Evolutionary conservation across 139 green algal species (phyloP).

Genomic region (Chlorella sp.): DNA sequence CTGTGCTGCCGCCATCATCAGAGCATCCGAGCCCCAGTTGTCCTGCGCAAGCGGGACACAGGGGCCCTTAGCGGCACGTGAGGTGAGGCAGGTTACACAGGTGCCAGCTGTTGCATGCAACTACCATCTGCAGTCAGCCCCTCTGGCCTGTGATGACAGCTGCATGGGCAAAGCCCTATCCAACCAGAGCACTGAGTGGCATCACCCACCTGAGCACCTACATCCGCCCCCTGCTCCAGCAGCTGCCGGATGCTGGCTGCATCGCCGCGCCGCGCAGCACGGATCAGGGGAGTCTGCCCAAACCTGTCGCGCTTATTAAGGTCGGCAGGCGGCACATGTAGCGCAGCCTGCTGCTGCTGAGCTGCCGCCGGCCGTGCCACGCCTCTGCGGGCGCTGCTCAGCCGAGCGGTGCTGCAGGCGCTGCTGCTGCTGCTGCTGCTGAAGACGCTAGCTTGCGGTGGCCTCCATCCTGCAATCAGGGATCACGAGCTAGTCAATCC

Average conservation of each 20-base stretch:
- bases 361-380: not conserved
- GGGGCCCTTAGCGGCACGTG: too few relatives aligned
- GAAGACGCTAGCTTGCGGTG: too few relatives aligned
- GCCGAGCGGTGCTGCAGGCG: not conserved
- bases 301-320: not conserved
- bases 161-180: too few relatives aligned
- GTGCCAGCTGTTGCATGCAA: too few relatives aligned
- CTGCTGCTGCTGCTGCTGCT: not conserved
- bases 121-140: too few relatives aligned
- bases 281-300: not conserved
- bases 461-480: too few relatives aligned
- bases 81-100: too few relatives aligned
- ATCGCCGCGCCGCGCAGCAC: not conserved
- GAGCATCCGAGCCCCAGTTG: not conserved
- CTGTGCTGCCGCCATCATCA: not conserved
- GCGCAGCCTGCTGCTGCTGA: not conserved
- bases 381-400: not conserved
- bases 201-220: not conserved
- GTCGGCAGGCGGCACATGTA: not conserved
- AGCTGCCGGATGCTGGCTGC: not conserved
- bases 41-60: not conserved
- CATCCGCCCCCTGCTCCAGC: conserved; percentile 1
- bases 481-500: too few relatives aligned
- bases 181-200: too few relatives aligned
- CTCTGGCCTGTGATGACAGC: too few relatives aligned